These are phyloP conservation scores for Trichoderma sp. DNA, from an alignment of 2,329 filamentous ascomycete genomes.

Conservation along the genomic window DNA sequence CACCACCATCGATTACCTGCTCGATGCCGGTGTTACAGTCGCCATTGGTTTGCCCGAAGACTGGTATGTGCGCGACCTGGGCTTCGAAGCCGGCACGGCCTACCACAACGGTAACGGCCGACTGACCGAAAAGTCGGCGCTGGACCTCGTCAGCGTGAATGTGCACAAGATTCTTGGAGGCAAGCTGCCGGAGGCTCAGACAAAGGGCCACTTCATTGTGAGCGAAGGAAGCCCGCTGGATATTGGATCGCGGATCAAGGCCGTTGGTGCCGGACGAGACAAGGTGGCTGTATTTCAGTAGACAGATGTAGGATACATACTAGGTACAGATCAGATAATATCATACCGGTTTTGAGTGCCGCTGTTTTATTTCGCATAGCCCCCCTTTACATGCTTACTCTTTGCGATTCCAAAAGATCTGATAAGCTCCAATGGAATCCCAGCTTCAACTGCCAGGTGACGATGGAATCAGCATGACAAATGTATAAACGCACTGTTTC, in stretches of 20 bases:
- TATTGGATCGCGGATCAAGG: conserved; percentile 54
- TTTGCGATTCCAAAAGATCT: neutral
- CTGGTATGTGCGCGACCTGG: conserved; percentile 60
- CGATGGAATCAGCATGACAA: neutral
- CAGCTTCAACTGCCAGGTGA: neutral
- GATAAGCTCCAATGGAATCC: neutral
- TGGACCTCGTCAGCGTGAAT: conserved; percentile 56
- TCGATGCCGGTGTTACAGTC: conserved; percentile 56
- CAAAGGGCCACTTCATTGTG: conserved; percentile 54
- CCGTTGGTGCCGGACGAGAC: conserved; percentile 41
- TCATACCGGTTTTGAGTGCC: neutral
- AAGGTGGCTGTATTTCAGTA: conserved; percentile 35
- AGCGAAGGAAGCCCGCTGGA: conserved; percentile 62
- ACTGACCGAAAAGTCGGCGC: conserved; percentile 51
- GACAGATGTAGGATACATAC: neutral
- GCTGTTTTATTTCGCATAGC: neutral
- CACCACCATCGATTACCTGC: conserved; percentile 55
- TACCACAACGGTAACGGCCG: conserved; percentile 53
- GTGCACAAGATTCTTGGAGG: conserved; percentile 55
- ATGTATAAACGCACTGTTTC: neutral
- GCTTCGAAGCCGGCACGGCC: conserved; percentile 58
- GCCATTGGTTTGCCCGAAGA: conserved; percentile 61
- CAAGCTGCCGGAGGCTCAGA: conserved; percentile 28
- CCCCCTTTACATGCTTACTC: neutral
- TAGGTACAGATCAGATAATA: neutral